Conservation (phyloP, 2,329 filamentous ascomycete genomes). For the Curvularia sp. region DNA sequence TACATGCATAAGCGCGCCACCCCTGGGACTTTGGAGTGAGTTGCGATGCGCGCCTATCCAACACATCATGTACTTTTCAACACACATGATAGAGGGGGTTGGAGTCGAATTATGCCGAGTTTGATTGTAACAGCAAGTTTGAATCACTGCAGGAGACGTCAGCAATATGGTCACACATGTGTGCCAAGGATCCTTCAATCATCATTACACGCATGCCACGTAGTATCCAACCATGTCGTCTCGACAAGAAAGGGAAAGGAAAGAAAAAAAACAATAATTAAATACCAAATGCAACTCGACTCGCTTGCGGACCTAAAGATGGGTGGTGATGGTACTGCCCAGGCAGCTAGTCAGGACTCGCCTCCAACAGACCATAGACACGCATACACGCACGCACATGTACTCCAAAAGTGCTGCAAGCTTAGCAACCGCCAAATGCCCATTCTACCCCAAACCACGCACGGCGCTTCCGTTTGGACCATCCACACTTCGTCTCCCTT, state of each 20-base stretch:
- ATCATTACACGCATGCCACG: constrained; percentile 2
- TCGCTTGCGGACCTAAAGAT: neutral
- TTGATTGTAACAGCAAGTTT: neutral
- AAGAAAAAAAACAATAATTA: neutral
- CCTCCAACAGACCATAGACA: neutral
- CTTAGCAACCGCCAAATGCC: neutral
- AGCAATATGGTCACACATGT: constrained; percentile 1
- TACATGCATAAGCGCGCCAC: constrained; percentile 9
- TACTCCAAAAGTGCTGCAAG: neutral
- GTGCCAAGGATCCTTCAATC: neutral
- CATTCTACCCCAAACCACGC: neutral
- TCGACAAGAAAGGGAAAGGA: neutral
- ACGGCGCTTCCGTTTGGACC: constrained; percentile 1
- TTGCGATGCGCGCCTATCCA: constrained; percentile 7
- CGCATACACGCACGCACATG: no score
- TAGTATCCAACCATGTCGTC: neutral
- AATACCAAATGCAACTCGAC: neutral
- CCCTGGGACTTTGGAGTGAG: neutral
- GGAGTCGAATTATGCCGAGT: neutral
- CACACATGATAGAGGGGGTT: neutral
- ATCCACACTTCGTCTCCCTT: neutral
- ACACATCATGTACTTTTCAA: neutral
- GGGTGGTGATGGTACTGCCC: neutral
- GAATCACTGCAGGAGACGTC: neutral
- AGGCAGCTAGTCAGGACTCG: neutral